Conservation (phyloP, 305 asterid genomes). For the Fraxinus dipetala region DNA sequence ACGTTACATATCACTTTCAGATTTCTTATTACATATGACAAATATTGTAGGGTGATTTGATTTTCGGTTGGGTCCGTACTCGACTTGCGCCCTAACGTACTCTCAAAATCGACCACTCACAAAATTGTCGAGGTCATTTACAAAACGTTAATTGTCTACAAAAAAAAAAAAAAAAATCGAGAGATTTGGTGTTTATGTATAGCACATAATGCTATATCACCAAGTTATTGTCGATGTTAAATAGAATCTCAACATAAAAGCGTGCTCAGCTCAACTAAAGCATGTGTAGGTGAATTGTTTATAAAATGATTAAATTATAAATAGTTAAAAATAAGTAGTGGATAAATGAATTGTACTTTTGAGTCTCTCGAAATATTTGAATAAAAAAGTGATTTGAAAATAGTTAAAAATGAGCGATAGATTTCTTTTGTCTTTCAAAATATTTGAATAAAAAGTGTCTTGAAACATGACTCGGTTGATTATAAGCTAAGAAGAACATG, state of each 20-base stretch:
- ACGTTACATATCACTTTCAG: neutral
- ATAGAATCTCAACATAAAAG: neutral
- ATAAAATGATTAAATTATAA: neutral
- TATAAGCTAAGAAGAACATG: neutral
- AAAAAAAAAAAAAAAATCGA: neutral
- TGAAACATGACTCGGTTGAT: neutral
- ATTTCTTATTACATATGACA: neutral
- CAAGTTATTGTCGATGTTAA: neutral
- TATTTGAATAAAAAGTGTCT: neutral
- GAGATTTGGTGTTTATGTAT: neutral
- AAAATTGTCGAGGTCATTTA: neutral
- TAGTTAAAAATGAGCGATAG: too few species aligned
- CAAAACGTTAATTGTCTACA: neutral
- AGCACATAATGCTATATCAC: neutral
- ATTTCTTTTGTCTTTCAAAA: neutral
- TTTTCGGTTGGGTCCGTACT: neutral
- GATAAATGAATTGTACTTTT: too few species aligned
- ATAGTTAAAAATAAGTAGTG: neutral
- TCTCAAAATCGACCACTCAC: neutral
- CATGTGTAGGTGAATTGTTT: neutral
- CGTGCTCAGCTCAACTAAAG: neutral
- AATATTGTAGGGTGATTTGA: neutral
- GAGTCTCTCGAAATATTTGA: neutral
- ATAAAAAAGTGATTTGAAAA: neutral
- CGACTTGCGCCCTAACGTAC: neutral